These are phyloP conservation scores for Pythium guiyangense DNA, from an alignment of 352 stramenopile genomes.

Conservation along the genomic window DNA sequence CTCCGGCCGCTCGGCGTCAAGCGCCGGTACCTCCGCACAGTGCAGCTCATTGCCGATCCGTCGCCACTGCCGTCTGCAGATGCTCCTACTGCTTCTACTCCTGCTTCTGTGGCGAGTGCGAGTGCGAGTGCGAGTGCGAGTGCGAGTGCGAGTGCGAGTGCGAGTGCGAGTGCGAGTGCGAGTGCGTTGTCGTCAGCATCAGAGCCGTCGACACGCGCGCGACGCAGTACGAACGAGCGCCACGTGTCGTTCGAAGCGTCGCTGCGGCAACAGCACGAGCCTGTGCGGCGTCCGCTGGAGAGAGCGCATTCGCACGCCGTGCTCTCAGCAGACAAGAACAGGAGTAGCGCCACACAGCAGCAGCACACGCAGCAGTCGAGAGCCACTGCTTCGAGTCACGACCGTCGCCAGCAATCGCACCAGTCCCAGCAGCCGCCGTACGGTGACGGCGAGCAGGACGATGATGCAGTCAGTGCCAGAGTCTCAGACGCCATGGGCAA, in stretches of 20 bases:
- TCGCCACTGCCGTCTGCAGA: constrained; percentile 1
- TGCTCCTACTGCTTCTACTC: too few relatives aligned
- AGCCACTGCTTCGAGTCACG: background rate
- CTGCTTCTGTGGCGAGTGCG: too few relatives aligned
- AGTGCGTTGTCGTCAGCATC: too few relatives aligned
- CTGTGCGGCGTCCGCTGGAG: background rate
- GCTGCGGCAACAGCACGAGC: constrained; percentile 6
- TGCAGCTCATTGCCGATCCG: constrained; percentile 45
- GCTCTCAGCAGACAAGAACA: background rate
- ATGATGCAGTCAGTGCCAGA: too few relatives aligned
- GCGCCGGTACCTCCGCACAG: constrained; percentile 49
- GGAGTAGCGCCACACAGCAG: background rate
- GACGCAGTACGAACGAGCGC: background rate
- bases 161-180: too few relatives aligned
- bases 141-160: too few relatives aligned
- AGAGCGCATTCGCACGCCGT: constrained; percentile 8
- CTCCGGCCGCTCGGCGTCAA: constrained; percentile 42
- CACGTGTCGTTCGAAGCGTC: constrained; percentile 8
- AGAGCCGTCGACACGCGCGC: background rate
- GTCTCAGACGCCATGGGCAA: too few relatives aligned
- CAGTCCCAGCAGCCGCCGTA: too few relatives aligned
- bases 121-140: too few relatives aligned
- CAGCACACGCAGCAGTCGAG: background rate
- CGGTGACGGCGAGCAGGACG: too few relatives aligned
- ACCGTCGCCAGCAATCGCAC: background rate